Evolutionary conservation across 2,329 filamentous ascomycete genomes (phyloP).

Genomic region (Alternaria ventricosa): DNA sequence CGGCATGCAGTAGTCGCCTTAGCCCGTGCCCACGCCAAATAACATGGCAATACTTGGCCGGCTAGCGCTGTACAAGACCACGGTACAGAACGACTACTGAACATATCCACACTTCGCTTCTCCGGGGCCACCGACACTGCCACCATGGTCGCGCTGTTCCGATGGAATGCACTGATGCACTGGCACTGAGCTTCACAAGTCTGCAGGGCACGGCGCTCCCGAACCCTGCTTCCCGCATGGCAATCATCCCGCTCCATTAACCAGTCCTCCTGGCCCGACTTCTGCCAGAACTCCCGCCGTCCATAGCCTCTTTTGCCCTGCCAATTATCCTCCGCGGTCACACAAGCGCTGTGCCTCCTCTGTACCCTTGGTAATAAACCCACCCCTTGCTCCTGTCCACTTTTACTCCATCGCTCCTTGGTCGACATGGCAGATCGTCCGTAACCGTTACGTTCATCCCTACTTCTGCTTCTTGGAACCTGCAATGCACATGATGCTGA

Average conservation of each 20-base stretch:
- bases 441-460: conserved; percentile 4
- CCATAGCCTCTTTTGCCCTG: conserved; percentile 3
- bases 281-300: conserved; percentile 6
- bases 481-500: conserved; percentile 3
- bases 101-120: not conserved
- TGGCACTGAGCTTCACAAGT: not conserved
- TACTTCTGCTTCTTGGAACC: not conserved
- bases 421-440: not conserved
- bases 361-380: not conserved
- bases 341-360: conserved; percentile 3
- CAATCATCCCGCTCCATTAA: not conserved
- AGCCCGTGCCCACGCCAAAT: conserved; percentile 4
- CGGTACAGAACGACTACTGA: not conserved
- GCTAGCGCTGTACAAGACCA: not conserved
- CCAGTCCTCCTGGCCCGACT: not conserved
- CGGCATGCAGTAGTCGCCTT: conserved; percentile 6
- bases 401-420: not conserved
- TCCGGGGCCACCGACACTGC: not conserved
- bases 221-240: not conserved
- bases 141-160: not conserved
- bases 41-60: conserved; percentile 1
- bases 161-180: not conserved
- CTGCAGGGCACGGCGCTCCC: not conserved
- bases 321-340: not conserved
- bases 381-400: conserved; percentile 1